Conservation (phyloP, 345 rosid species). For the Salix caprea region DNA sequence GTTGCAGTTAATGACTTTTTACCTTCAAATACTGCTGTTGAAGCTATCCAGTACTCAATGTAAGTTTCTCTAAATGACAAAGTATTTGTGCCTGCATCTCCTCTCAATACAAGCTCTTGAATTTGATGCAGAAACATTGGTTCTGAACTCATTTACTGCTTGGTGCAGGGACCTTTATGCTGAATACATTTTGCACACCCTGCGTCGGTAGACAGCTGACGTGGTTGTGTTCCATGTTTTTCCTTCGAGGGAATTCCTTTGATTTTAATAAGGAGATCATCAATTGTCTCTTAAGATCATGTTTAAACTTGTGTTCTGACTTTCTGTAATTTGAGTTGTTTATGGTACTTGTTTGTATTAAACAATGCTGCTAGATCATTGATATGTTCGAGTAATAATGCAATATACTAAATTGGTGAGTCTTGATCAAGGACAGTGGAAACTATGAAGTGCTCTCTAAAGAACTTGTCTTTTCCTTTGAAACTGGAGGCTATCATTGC, state of each 20-base stretch:
- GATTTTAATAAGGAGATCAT: slow-evolving; percentile 14
- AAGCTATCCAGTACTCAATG: slow-evolving; percentile 91
- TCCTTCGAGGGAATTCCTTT: neutral
- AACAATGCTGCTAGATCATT: neutral
- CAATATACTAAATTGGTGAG: neutral
- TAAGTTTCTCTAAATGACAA: slow-evolving; percentile 20
- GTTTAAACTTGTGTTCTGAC: slow-evolving; percentile 1
- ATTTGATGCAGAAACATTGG: neutral
- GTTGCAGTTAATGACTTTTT: slow-evolving; percentile 90
- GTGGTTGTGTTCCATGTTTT: neutral
- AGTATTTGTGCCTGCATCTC: neutral
- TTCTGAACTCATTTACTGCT: slow-evolving; percentile 12
- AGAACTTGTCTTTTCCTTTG: neutral
- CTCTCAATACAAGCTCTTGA: neutral
- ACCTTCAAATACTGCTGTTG: slow-evolving; percentile 58
- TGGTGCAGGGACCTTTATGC: slow-evolving; percentile 84
- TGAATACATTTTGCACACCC: slow-evolving; percentile 46
- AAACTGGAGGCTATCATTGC: neutral
- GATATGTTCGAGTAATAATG: neutral
- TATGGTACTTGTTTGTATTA: neutral
- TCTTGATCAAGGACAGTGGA: neutral
- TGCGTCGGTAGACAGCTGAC: slow-evolving; percentile 52
- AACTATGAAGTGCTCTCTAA: neutral
- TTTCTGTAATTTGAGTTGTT: neutral
- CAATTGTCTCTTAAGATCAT: neutral